A percentile compares a stretch with the other conserved stretches of the same genome.
Conservation (phyloP, 2,329 filamentous ascomycete species). For the Aureobasidium sp. region DNA sequence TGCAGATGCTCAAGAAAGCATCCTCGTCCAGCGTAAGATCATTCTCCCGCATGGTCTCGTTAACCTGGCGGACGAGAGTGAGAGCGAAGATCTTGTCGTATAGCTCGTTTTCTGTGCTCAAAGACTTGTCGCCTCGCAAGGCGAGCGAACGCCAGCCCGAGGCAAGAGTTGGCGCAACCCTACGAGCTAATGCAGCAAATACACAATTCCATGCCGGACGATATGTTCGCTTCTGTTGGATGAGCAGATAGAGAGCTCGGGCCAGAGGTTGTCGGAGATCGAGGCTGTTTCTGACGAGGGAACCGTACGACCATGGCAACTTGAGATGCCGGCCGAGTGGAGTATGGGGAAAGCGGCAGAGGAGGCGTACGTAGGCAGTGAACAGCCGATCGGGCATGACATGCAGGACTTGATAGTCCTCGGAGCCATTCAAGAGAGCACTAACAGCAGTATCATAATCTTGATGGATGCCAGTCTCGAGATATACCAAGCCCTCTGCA, state of each 20-base stretch:
- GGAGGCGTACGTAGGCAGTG: conserved; percentile 43
- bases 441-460: background rate
- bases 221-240: conserved; percentile 14
- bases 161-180: background rate
- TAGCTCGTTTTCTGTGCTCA: background rate
- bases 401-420: background rate
- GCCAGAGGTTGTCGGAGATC: conserved; percentile 17
- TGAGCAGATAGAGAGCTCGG: conserved; percentile 23
- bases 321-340: conserved; percentile 18
- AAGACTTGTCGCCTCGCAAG: background rate
- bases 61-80: conserved; percentile 19
- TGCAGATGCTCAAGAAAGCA: conserved; percentile 25
- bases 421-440: conserved; percentile 16
- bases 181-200: conserved; percentile 19
- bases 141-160: background rate
- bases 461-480: conserved; percentile 23
- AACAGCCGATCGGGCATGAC: conserved; percentile 32
- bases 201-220: conserved; percentile 21
- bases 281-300: background rate
- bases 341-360: conserved; percentile 37
- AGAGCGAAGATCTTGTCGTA: conserved; percentile 18
- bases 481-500: conserved; percentile 40
- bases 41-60: conserved; percentile 22
- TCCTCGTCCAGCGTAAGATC: conserved; percentile 28
- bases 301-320: background rate